phyloP scores from a whole-genome alignment of 2,329 filamentous ascomycete species.

The Nakataea oryzae region DNA sequence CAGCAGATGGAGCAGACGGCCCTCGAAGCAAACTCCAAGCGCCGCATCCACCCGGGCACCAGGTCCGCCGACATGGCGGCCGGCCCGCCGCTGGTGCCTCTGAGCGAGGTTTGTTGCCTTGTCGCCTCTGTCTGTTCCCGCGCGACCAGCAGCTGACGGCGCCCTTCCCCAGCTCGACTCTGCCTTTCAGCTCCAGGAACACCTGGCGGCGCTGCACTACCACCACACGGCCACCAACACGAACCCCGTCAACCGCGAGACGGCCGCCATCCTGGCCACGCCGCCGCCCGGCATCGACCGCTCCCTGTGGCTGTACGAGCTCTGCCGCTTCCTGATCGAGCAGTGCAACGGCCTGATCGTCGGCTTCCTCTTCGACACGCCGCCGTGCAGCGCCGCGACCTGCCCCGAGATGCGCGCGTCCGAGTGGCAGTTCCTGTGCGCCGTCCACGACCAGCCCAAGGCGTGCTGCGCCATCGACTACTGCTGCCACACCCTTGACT shows the following conservation, averaged over 20 bases:
- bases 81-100: slow-evolving; percentile 77
- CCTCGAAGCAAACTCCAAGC: slow-evolving; percentile 63
- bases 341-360: slow-evolving; percentile 90
- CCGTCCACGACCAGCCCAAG: slow-evolving; percentile 93
- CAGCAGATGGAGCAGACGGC: slow-evolving; percentile 53
- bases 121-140: not conserved
- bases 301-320: slow-evolving; percentile 93
- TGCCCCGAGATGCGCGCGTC: slow-evolving; percentile 98
- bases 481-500: slow-evolving; percentile 96
- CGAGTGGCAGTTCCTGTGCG: slow-evolving; percentile 98
- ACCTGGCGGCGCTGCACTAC: slow-evolving; percentile 86
- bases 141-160: slow-evolving; percentile 4
- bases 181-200: slow-evolving; percentile 93
- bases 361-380: slow-evolving; percentile 82
- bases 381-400: slow-evolving; percentile 77
- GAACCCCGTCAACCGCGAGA: slow-evolving; percentile 62
- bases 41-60: slow-evolving; percentile 86
- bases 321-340: slow-evolving; percentile 89
- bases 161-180: slow-evolving; percentile 66
- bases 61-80: slow-evolving; percentile 87
- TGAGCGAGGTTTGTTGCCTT: slow-evolving; percentile 57
- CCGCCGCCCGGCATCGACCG: slow-evolving; percentile 75
- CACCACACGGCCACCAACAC: slow-evolving; percentile 61
- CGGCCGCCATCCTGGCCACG: slow-evolving; percentile 65
- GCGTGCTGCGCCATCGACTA: slow-evolving; percentile 98